Base-by-base conservation (phyloP, 495 filamentous ascomycete genomes). In the Aspergillus mulundensis region DNA sequence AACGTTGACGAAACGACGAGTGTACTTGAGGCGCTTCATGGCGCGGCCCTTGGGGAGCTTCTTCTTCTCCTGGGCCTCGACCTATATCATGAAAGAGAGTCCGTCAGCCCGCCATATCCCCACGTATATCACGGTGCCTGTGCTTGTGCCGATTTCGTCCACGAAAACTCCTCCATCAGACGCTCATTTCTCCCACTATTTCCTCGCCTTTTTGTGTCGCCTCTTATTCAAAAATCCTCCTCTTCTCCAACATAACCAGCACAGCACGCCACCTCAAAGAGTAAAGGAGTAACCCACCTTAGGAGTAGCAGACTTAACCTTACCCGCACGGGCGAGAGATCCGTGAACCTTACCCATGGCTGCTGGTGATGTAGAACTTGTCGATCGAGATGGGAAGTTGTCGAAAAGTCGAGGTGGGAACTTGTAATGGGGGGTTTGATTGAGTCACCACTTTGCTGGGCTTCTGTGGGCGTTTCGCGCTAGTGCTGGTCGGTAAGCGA, bases 1-100 rank as follows among this genome's bases (percentile, higher is more conserved):
- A 71, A 99, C 92, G 82, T 97, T 99, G 63, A 99, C 95, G 84
- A 99, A 99, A 64, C 94, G 91, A 73, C 94, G 88, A 65, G 91
- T 97, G 83, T 99, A 98, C 62, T 81, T 83, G 66, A 96, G 86
- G 68, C 94, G 86, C 91, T 98, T 99, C 87, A 93, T 93, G 63
- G 94, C 94, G 66, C 94, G 91, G 72, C 94, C 94, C 85, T 99
- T 97, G 73, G 94, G 94, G 63, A 81, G 66, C 75, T 78, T 78
- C 61, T 68, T 64, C 73, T 78, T 73, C 73, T 76, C 69, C 60
- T 72, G 70, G 61, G 67, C 60, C 60, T 72, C 71, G 66, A 74
- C 69, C 70, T 75, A 60, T 66, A 62, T 58, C 43, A 57, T 45
- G 5, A 34, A 39, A 54, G 28, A 61, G 25, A 53, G 50, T 15